Evolutionary conservation across 805 yeast genomes (phyloP).

Genomic region (Starmerella apis): DNA sequence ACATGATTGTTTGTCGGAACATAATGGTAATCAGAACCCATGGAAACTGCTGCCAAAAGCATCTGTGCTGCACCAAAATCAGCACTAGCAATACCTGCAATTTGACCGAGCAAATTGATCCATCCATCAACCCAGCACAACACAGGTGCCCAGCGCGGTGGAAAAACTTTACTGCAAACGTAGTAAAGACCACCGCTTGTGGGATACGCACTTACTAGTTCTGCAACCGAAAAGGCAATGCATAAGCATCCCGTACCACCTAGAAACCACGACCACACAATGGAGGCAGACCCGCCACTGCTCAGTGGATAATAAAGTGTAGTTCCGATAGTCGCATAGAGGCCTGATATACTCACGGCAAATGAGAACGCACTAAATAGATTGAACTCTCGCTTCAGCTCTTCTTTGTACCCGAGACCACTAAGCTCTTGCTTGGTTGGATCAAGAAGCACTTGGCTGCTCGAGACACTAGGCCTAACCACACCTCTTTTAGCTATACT

Average conservation of each 20-base stretch:
- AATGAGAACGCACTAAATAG: constrained; percentile 53
- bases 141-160: constrained; percentile 38
- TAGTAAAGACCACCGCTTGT: constrained; percentile 69
- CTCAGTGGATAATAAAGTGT: constrained; percentile 39
- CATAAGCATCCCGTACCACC: constrained; percentile 45
- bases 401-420: constrained; percentile 53
- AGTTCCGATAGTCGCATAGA: constrained; percentile 52
- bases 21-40: constrained; percentile 30
- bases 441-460: background rate
- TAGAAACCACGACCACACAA: constrained; percentile 53
- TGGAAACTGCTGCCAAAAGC: constrained; percentile 31
- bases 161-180: constrained; percentile 34
- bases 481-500: background rate
- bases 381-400: constrained; percentile 48
- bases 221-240: constrained; percentile 53
- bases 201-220: constrained; percentile 58
- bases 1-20: constrained; percentile 28
- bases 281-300: constrained; percentile 55
- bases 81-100: constrained; percentile 33
- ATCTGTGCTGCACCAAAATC: constrained; percentile 32
- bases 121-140: constrained; percentile 48
- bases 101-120: constrained; percentile 36
- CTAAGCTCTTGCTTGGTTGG: constrained; percentile 19
- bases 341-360: constrained; percentile 55
- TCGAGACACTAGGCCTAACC: constrained; percentile 1